Evolutionary conservation across 306 rosid genomes (phyloP), one percentile per base, ranked within the genome.

Genomic region (Bauhinia variegata): DNA sequence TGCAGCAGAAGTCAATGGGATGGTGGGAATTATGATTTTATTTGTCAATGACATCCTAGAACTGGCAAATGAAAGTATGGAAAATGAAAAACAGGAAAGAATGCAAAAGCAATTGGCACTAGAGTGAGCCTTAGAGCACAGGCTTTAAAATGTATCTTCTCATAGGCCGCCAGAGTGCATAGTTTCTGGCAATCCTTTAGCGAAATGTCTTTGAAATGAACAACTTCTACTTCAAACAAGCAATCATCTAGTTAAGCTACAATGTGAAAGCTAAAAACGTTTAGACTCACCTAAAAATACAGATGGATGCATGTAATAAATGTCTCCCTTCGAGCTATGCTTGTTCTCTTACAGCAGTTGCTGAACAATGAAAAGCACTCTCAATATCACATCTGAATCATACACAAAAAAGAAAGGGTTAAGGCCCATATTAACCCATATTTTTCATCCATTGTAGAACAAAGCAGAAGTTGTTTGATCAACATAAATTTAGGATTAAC

Each of bases 251-350:
- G 42, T 17, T 51, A 60, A 61, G 7, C 51, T 11, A 50, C 12
- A 36, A 36, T 36, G 2, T 23, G 28, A 23, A 23, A 1, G 2
- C 28, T 23, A 23, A 1, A 23, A 23, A 18, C 2, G 18, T 36
- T 16, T 19, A 14, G 5, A 58, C 78, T 70, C 61, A 89, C 96
- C 98, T 44, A 72, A 77, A 84, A 92, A 92, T 43, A 84, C 67
- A 14, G 96, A 80, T 5, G 96, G 96, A 68, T 92, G 85, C 88
- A 85, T 88, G 75, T 89, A 92, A 81, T 86, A 92, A 70, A 92
- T 92, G 78, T 89, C 98, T 68, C 98, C 84, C 82, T 89, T 89
- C 17, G 98, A 89, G 62, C 86, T 83, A 57, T 87, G 96, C 71
- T 70, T 84, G 70, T 86, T 86, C 78, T 87, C 96, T 83, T 83